Base-by-base conservation (phyloP, 176 grass and related monocot species). In the Hsuehochloa calcarea region DNA sequence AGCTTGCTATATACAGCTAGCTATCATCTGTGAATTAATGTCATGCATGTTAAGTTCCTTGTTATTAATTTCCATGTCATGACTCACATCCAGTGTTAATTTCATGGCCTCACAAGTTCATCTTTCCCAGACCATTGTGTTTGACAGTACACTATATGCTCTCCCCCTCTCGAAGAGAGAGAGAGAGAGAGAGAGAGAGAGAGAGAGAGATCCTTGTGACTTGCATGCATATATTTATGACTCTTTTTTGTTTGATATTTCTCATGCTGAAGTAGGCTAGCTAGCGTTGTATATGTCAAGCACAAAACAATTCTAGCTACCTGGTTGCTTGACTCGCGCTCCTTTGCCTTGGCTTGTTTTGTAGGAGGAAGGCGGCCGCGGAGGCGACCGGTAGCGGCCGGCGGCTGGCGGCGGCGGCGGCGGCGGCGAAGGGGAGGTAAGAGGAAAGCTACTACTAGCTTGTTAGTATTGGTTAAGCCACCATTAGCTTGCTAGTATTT, bases 371-470 rank as follows among this genome's bases (percentile, higher is more conserved):
- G 15, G 44, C 6, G 6, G 34, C 49, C 0, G 3, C 10, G 60
- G 82, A 1, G 47, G 45, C 3, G 70, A 8, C 15, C 14, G 37
- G 14, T 49, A 38, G n/a, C 23, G 26, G 26, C 15, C 84, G 88
- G 84, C 67, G 65, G 84, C 46, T 90, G 59, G 73, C 84, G 19
- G n/a, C 84, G 37, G 46, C n/a, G n/a, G 16, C 78, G 68, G 47
- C 34, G 73, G 55, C 74, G 12, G 51, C 10, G 55, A 66, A 39
- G 62, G 79, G 88, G 22, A 90, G 88, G 88, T 90, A 65, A 45
- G 66, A 29, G 11, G 15, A 40, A 37, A 29, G 14, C 62, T 64
- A 3, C 20, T 22, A 10, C 6, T 17, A 10, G 3, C 26, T 38
- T 47, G 0, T 3, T 70, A 5, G 16, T 29, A 29, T 29, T 9